These are phyloP conservation scores for Aureobasidium sp. DNA, from an alignment of 2,329 filamentous ascomycete genomes.

Conservation along the genomic window DNA sequence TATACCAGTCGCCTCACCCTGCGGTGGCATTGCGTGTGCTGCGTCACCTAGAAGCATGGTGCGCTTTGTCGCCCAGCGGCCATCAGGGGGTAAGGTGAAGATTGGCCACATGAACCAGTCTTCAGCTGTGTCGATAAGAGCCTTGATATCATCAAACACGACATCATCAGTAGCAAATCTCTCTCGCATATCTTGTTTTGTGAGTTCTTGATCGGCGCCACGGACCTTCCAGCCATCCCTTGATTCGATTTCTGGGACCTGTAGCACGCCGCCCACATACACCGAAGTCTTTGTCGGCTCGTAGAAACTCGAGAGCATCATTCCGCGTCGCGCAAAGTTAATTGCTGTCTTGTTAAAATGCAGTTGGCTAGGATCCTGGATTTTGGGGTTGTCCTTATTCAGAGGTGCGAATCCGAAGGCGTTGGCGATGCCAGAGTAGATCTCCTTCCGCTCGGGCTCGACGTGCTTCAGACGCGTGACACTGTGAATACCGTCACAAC, in stretches of 20 bases:
- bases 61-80: slow-evolving; percentile 50
- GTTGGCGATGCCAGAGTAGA: slow-evolving; percentile 51
- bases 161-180: slow-evolving; percentile 45
- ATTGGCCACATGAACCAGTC: slow-evolving; percentile 54
- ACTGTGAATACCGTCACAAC: slow-evolving; percentile 43
- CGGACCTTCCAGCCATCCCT: slow-evolving; percentile 51
- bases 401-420: slow-evolving; percentile 51
- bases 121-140: slow-evolving; percentile 45
- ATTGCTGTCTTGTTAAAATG: slow-evolving; percentile 49
- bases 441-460: slow-evolving; percentile 45
- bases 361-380: slow-evolving; percentile 22
- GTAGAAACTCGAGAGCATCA: slow-evolving; percentile 50
- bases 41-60: slow-evolving; percentile 52
- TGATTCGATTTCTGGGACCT: slow-evolving; percentile 46
- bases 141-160: slow-evolving; percentile 38
- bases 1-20: slow-evolving; percentile 57
- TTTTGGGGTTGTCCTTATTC: slow-evolving; percentile 25
- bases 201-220: slow-evolving; percentile 48
- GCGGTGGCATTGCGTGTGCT: slow-evolving; percentile 57
- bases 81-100: slow-evolving; percentile 47
- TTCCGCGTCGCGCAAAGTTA: slow-evolving; percentile 51
- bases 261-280: slow-evolving; percentile 51
- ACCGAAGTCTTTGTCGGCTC: slow-evolving; percentile 39
- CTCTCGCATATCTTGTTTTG: slow-evolving; percentile 44
- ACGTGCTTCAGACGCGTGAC: slow-evolving; percentile 49